Evolutionary conservation across 306 rosid genomes (phyloP), one percentile per base, ranked within the genome.

Genomic region (Dryas alaskensis): DNA sequence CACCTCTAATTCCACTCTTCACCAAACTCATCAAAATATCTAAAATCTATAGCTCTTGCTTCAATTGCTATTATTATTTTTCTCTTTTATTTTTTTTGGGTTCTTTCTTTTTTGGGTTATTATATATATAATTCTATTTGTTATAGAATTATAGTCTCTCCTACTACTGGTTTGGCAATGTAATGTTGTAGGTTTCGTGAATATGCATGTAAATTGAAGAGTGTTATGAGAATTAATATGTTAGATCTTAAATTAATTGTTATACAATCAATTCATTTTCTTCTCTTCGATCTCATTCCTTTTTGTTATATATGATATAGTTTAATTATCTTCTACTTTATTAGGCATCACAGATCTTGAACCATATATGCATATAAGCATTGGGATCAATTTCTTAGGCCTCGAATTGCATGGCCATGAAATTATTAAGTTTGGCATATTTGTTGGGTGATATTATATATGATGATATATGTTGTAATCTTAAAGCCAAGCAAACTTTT

Each of bases 1-100:
- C 8, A 16, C 72, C 48, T 48, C 84, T 57, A 58, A 70, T 48
- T 48, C 84, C 61, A 58, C 73, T 40, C 14, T n/a, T 71, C 70
- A 27, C 46, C 14, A 77, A 58, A 42, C 57, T 73, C 53, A 72
- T 52, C 27, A 27, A 68, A 14, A 12, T 47, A 11, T 59, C 44
- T 37, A n/a, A 66, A 60, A 44, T 44, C 12, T n/a, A 25, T 17
- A 17, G 3, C 51, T 57, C 19, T 3, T 46, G 37, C n/a, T 49
- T 59, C 50, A 27, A 45, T 27, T 59, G 74, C 52, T 59, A 9
- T 31, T 31, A 60, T 17, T 42, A 0, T 74, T 53, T 69, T 8
- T 4, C 13, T 14, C 50, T 31, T 13, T 1, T 8, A 40, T 61
- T 73, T 4, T 4, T 3, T 39, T 27, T 8, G 13, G 17, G 8